A percentile compares a stretch with the other conserved stretches of the same genome.
Conservation (phyloP, 352 stramenopile species). For the Phytophthora sansomeana region DNA sequence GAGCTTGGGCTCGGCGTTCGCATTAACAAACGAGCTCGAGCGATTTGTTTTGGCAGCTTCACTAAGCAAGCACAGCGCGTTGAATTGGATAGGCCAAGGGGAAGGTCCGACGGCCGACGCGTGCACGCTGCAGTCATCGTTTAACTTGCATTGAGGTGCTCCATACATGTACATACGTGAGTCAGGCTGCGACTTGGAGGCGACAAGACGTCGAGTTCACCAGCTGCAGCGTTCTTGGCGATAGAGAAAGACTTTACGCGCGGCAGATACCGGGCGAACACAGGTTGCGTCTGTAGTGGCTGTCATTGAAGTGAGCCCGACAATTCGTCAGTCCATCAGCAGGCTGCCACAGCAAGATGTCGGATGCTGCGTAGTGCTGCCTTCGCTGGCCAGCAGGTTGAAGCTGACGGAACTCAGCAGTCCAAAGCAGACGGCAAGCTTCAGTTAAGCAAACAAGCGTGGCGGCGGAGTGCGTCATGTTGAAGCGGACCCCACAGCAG, state of each 20-base stretch:
- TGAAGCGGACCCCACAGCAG: constrained; percentile 16
- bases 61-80: constrained; percentile 15
- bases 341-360: neutral
- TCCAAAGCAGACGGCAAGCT: neutral
- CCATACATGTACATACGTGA: constrained; percentile 20
- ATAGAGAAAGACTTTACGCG: constrained; percentile 15
- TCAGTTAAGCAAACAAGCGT: constrained; percentile 14
- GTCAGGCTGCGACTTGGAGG: constrained; percentile 37
- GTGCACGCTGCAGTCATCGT: constrained; percentile 31
- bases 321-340: constrained; percentile 5
- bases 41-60: neutral
- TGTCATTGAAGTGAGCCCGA: neutral
- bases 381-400: too few species aligned
- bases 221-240: constrained; percentile 18
- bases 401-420: too few species aligned
- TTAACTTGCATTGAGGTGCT: neutral
- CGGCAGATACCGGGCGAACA: constrained; percentile 26
- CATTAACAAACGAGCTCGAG: neutral
- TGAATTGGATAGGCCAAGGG: constrained; percentile 28
- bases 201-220: constrained; percentile 10
- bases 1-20: too few species aligned
- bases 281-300: constrained; percentile 1
- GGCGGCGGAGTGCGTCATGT: constrained; percentile 15
- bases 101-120: constrained; percentile 30
- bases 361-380: too few species aligned